phyloP scores from a whole-genome alignment of 2,329 filamentous ascomycete species.

The Alternaria rosae region DNA sequence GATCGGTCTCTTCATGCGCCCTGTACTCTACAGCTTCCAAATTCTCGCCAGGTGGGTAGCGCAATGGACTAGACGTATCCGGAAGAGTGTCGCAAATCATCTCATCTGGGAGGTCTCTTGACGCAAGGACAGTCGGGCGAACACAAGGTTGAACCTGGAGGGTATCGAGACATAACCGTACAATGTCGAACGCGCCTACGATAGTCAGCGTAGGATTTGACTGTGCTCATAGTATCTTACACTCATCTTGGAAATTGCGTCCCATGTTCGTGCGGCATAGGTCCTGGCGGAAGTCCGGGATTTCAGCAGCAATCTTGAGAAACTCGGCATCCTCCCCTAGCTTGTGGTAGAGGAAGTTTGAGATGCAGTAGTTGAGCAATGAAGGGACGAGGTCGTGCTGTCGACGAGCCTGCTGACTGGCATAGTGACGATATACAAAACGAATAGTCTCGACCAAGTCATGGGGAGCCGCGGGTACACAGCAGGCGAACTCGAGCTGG shows the following conservation, averaged over 20 bases:
- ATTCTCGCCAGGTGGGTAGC: background rate
- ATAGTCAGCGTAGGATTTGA: slow-evolving; percentile 3
- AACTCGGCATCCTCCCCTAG: slow-evolving; percentile 49
- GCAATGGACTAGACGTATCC: background rate
- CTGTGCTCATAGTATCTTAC: slow-evolving; percentile 34
- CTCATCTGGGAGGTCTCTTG: slow-evolving; percentile 16
- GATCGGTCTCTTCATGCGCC: background rate
- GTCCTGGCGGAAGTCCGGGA: slow-evolving; percentile 51
- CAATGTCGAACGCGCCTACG: slow-evolving; percentile 23
- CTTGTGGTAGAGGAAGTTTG: slow-evolving; percentile 48
- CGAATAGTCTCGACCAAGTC: slow-evolving; percentile 52
- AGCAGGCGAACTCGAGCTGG: slow-evolving; percentile 51
- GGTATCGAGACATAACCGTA: slow-evolving; percentile 19
- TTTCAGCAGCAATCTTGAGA: slow-evolving; percentile 44
- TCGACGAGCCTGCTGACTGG: slow-evolving; percentile 27
- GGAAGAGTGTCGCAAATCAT: slow-evolving; percentile 9
- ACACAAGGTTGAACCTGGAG: slow-evolving; percentile 5
- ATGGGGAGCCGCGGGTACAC: slow-evolving; percentile 46
- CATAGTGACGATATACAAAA: slow-evolving; percentile 44
- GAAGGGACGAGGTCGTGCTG: slow-evolving; percentile 47
- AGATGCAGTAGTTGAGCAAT: slow-evolving; percentile 55
- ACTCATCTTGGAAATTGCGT: slow-evolving; percentile 51
- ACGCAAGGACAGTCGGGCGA: slow-evolving; percentile 12
- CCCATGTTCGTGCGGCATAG: slow-evolving; percentile 50
- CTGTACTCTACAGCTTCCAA: background rate